phyloP scores from a whole-genome alignment of 148 eudicot genomes.

The Silene conica region DNA sequence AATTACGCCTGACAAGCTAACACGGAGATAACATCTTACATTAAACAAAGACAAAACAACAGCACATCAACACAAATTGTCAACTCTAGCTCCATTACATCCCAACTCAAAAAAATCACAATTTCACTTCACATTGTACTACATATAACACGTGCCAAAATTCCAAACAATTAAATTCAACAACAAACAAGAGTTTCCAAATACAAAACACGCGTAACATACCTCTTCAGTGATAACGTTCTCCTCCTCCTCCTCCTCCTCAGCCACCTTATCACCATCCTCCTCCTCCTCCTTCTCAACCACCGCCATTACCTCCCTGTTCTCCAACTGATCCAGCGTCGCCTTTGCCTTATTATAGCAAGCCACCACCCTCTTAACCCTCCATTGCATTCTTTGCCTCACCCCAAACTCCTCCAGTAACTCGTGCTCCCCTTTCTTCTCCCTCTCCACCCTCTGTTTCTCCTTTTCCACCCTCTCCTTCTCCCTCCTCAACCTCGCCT shows the following conservation, averaged over 20 bases:
- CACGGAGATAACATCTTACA: not conserved
- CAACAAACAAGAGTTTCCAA: not conserved
- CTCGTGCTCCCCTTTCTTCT: slow-evolving; percentile 46
- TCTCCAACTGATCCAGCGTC: slow-evolving; percentile 72
- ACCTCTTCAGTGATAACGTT: slow-evolving; percentile 82
- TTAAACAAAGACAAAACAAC: not conserved
- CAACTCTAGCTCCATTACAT: not conserved
- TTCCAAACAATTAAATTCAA: not conserved
- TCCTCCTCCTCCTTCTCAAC: slow-evolving; percentile 40
- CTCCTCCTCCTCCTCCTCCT: slow-evolving; percentile 39
- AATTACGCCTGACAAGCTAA: too few species aligned
- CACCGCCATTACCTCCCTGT: slow-evolving; percentile 51
- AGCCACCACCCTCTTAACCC: slow-evolving; percentile 39
- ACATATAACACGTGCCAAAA: not conserved
- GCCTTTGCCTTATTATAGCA: slow-evolving; percentile 67
- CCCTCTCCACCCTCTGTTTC: slow-evolving; percentile 35
- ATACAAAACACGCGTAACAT: slow-evolving; percentile 11
- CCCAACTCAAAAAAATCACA: not conserved
- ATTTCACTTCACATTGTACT: not conserved
- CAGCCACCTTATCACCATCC: not conserved
- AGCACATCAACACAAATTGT: not conserved
- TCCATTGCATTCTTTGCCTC: slow-evolving; percentile 64
- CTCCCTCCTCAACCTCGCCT: slow-evolving; percentile 53
- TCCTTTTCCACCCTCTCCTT: slow-evolving; percentile 47
- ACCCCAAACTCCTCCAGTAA: slow-evolving; percentile 60